Evolutionary conservation across 164 flowering plant species (phyloP).

Genomic region (Piper betle): DNA sequence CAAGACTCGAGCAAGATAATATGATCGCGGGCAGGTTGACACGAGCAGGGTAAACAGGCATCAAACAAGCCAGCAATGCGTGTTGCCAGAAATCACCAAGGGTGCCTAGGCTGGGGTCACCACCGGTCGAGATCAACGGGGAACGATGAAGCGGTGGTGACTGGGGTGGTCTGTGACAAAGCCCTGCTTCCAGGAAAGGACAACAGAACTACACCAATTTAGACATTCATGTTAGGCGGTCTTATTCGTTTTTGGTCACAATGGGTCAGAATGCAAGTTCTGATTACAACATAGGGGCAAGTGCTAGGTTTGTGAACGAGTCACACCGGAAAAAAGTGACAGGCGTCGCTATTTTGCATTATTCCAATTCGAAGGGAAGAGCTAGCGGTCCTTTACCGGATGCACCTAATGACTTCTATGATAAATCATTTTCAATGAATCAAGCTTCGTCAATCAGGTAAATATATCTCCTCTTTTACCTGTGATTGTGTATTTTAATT

Average conservation of each 20-base stretch:
- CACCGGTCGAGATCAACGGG: no score
- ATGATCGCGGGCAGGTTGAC: no score
- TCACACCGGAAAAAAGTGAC: constrained; percentile 72
- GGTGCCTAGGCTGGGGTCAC: no score
- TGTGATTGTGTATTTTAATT: neutral
- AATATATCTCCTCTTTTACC: neutral
- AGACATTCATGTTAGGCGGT: constrained; percentile 94
- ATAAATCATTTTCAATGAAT: constrained; percentile 94
- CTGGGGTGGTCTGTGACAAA: no score
- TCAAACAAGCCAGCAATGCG: no score
- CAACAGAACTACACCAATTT: constrained; percentile 87
- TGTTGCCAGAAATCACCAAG: no score
- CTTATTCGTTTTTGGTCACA: constrained; percentile 87
- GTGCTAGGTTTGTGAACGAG: constrained; percentile 89
- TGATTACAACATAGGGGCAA: constrained; percentile 94
- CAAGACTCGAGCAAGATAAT: no score
- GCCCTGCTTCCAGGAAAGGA: constrained; percentile 83
- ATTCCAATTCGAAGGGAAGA: constrained; percentile 74
- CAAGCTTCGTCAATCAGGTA: constrained; percentile 97
- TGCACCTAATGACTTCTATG: constrained; percentile 68
- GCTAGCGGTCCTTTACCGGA: constrained; percentile 82
- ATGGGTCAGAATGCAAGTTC: constrained; percentile 91
- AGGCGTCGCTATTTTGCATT: constrained; percentile 80
- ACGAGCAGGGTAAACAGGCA: no score
- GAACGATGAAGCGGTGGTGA: no score